Base-by-base conservation (phyloP, 306 rosid species). In the Luffa aegyptiaca region DNA sequence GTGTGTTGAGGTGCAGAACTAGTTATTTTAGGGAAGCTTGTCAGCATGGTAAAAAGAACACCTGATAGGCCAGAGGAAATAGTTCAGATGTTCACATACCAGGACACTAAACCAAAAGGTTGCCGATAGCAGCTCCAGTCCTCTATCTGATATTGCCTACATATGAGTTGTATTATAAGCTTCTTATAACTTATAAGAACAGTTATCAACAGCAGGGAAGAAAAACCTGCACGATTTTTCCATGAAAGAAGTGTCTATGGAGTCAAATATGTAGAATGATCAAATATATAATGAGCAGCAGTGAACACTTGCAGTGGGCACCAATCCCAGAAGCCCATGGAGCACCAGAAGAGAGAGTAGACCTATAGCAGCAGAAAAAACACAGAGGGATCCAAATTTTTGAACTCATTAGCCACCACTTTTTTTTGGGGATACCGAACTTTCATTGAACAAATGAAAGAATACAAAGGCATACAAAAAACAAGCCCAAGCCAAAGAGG, bases 41-140 rank as follows among this genome's bases (percentile, higher is more conserved):
- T 17, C 65, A 4, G 11, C 59, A 72, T 5, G 57, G 68, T 37
- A 80, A 51, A 80, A 72, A 26, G 31, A 26, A 37, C 31, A 72
- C 70, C 41, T 56, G 26, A 44, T 33, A 63, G 14, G 58, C 37
- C 35, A 82, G 51, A 41, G 21, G 63, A 42, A 88, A 8, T 42
- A 78, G 41, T 41, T 74, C 58, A 71, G 57, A 46, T 71, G 39
- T 45, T 71, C 83, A 84, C 93, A 72, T 91, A 95, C 99, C 85
- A 91, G 86, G 79, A 87, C 80, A 87, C 97, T 91, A 84, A 91
- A 87, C 85, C 86, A 81, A 78, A 91, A 89, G 62, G 97, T 96
- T 69, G 97, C 83, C 7, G 97, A 91, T 68, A 93, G 85, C 86
- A 96, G 86, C 87, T 91, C 96, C 77, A 90, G 88, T 75, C 99